Conservation (phyloP, 371 early-diverging fungal genomes). For the Rhizopus delemar region DNA sequence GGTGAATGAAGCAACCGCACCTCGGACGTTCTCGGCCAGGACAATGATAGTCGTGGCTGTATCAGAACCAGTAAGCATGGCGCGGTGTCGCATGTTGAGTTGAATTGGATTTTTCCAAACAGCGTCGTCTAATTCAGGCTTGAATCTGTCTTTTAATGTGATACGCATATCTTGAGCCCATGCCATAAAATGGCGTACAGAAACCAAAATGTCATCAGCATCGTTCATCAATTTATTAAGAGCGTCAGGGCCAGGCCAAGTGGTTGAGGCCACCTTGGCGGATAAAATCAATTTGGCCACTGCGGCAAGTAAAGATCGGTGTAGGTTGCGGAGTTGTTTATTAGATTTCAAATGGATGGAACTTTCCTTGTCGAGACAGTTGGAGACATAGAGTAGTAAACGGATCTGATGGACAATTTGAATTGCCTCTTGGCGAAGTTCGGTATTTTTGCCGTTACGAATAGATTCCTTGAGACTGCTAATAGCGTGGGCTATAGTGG, state of each 20-base stretch:
- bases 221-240: constrained; percentile 35
- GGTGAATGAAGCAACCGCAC: constrained; percentile 36
- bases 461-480: constrained; percentile 57
- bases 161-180: constrained; percentile 76
- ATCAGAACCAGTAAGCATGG: constrained; percentile 5
- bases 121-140: constrained; percentile 30
- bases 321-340: constrained; percentile 66
- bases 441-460: constrained; percentile 41
- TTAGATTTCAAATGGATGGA: constrained; percentile 66
- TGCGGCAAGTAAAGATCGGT: constrained; percentile 77
- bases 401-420: constrained; percentile 78
- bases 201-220: constrained; percentile 66
- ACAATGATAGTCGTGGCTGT: constrained; percentile 15
- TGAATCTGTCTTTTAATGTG: constrained; percentile 47
- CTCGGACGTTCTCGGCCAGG: constrained; percentile 35
- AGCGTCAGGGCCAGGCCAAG: constrained; percentile 54
- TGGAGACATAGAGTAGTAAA: constrained; percentile 78
- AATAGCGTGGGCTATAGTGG: constrained; percentile 46
- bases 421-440: constrained; percentile 29
- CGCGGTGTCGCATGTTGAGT: neutral
- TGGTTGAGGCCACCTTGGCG: constrained; percentile 80
- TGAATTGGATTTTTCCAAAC: constrained; percentile 3
- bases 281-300: constrained; percentile 82
- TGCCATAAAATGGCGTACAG: constrained; percentile 75
- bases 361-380: constrained; percentile 69